Conservation (phyloP, 805 yeast genomes). For the Ogataea glucozyma region DNA sequence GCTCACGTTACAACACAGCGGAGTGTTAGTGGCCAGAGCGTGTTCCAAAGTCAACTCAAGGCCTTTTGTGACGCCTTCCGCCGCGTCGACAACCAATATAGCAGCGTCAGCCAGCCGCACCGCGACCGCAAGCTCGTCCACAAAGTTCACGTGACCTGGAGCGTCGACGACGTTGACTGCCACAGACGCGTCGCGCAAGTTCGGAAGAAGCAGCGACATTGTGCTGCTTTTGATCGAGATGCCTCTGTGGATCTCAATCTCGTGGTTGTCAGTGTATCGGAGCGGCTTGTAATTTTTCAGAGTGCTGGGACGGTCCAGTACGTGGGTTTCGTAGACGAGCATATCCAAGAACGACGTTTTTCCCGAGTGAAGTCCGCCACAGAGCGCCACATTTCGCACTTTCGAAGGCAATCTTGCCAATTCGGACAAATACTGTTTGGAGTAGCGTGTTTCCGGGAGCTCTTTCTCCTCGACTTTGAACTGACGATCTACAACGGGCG, state of each 20-base stretch:
- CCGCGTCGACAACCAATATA: conserved; percentile 73
- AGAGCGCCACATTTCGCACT: conserved; percentile 70
- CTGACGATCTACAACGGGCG: conserved; percentile 45
- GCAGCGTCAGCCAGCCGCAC: conserved; percentile 64
- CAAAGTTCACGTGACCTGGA: conserved; percentile 89
- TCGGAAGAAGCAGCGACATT: conserved; percentile 58
- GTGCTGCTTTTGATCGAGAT: conserved; percentile 65
- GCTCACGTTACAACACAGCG: conserved; percentile 65
- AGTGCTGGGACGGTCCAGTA: conserved; percentile 32
- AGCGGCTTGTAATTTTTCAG: conserved; percentile 46
- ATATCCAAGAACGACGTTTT: conserved; percentile 78
- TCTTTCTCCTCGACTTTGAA: conserved; percentile 50
- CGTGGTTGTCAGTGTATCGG: conserved; percentile 71
- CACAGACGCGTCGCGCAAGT: conserved; percentile 52
- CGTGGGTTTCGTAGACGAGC: conserved; percentile 67
- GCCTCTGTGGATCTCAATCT: conserved; percentile 69
- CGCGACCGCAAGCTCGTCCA: conserved; percentile 68
- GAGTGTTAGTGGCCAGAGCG: conserved; percentile 50
- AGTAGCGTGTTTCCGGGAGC: conserved; percentile 61
- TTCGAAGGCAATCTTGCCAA: conserved; percentile 55
- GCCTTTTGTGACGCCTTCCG: conserved; percentile 75
- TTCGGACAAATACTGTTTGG: conserved; percentile 60
- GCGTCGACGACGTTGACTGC: conserved; percentile 73
- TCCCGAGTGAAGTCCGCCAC: conserved; percentile 85
- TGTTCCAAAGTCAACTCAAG: conserved; percentile 53